Conservation (phyloP, 352 stramenopile genomes). For the Phytophthora crassamura region DNA sequence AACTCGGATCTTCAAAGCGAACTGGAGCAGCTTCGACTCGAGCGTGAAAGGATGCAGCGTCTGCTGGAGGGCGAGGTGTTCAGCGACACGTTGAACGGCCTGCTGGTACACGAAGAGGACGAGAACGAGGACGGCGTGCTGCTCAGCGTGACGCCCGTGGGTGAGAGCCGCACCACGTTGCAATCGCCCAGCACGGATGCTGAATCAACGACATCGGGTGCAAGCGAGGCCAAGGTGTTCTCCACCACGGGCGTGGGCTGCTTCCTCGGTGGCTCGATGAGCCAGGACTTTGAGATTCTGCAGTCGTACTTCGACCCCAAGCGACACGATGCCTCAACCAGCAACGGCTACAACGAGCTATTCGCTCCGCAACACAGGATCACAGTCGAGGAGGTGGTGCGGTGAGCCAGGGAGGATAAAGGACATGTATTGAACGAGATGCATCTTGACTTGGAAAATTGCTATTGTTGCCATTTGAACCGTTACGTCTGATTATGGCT, state of each 20-base stretch:
- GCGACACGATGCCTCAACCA: conserved; percentile 15
- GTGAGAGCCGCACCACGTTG: conserved; percentile 29
- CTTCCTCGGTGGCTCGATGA: conserved; percentile 71
- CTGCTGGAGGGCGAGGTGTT: conserved; percentile 82
- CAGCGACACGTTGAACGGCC: conserved; percentile 59
- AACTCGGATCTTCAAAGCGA: conserved; percentile 80
- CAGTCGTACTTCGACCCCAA: conserved; percentile 76
- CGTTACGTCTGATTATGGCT: too few species aligned
- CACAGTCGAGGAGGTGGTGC: conserved; percentile 43
- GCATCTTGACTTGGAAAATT: too few species aligned
- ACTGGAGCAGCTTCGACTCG: conserved; percentile 68
- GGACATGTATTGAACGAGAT: too few species aligned
- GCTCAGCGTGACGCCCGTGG: conserved; percentile 68
- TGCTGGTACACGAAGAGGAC: conserved; percentile 81
- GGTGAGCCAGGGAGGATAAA: conserved; percentile 24
- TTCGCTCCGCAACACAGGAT: conserved; percentile 21
- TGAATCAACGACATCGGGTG: background rate
- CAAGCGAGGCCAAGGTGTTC: conserved; percentile 29
- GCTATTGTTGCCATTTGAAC: too few species aligned
- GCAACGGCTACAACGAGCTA: conserved; percentile 25
- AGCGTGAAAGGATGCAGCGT: conserved; percentile 60
- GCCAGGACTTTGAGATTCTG: conserved; percentile 77
- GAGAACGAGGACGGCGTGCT: conserved; percentile 80
- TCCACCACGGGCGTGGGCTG: conserved; percentile 41
- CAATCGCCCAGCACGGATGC: conserved; percentile 6